A percentile compares a stretch with the other conserved stretches of the same genome.
These are phyloP conservation scores for Umbelopsis sp. DNA, from an alignment of 371 early-diverging fungal genomes.

Conservation along the genomic window DNA sequence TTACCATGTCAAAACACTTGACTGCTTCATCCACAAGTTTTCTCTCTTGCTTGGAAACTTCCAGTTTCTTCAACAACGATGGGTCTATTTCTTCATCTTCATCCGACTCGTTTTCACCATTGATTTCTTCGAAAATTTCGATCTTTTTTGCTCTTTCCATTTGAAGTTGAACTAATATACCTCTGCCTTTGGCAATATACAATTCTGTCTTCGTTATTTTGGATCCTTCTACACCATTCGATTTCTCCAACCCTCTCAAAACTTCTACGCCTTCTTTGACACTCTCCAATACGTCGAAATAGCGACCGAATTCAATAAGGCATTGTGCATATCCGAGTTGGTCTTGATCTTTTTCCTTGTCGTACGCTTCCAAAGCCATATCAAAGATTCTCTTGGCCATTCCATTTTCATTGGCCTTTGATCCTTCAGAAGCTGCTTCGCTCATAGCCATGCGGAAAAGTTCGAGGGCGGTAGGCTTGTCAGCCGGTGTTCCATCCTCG, in stretches of 20 bases:
- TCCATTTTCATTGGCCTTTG: slow-evolving; percentile 28
- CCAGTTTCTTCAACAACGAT: slow-evolving; percentile 38
- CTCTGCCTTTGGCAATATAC: slow-evolving; percentile 32
- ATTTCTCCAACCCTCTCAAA: slow-evolving; percentile 28
- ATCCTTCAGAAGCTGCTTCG: slow-evolving; percentile 32
- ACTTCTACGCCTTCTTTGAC: slow-evolving; percentile 48
- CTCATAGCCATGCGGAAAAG: slow-evolving; percentile 61
- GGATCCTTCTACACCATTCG: slow-evolving; percentile 16
- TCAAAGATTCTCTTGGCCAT: slow-evolving; percentile 59
- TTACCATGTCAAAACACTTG: slow-evolving; percentile 30
- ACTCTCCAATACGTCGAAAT: slow-evolving; percentile 48
- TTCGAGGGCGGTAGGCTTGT: slow-evolving; percentile 50
- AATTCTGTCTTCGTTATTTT: slow-evolving; percentile 17
- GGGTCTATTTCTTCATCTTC: slow-evolving; percentile 36
- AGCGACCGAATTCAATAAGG: slow-evolving; percentile 45
- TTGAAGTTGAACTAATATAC: slow-evolving; percentile 16
- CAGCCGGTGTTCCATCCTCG: slow-evolving; percentile 33
- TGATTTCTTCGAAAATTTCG: slow-evolving; percentile 30
- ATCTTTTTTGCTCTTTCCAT: slow-evolving; percentile 11
- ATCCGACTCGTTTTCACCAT: slow-evolving; percentile 30
- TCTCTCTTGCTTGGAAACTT: slow-evolving; percentile 33
- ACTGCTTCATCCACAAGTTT: slow-evolving; percentile 41
- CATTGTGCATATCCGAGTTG: slow-evolving; percentile 45
- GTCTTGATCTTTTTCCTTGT: slow-evolving; percentile 48
- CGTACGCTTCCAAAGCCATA: slow-evolving; percentile 59